Conservation (phyloP, 106 monocot genomes). For the Acanthochlamys bracteata region DNA sequence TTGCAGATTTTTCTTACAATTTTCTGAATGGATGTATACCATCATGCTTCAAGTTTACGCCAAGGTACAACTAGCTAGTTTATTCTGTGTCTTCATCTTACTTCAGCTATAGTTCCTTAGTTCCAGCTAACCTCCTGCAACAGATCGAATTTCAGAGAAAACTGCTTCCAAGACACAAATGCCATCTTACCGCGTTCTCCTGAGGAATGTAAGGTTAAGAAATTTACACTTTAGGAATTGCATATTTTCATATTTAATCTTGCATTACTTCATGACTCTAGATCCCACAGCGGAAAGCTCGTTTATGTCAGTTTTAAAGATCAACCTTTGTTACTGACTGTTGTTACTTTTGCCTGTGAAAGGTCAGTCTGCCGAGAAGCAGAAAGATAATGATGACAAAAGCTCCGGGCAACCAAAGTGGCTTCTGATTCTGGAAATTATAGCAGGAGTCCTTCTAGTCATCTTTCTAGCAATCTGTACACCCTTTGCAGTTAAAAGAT, state of each 20-base stretch:
- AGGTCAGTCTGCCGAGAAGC: conserved; percentile 29
- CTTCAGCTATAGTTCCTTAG: conserved; percentile 11
- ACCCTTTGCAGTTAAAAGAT: conserved; percentile 21
- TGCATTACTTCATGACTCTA: neutral
- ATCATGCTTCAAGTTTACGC: conserved; percentile 44
- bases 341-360: neutral
- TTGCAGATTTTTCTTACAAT: conserved; percentile 83
- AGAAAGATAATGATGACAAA: conserved; percentile 6
- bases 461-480: conserved; percentile 29
- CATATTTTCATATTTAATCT: too few relatives aligned
- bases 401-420: conserved; percentile 47
- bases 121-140: neutral
- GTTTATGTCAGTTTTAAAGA: too few relatives aligned
- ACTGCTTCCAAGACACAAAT: conserved; percentile 51
- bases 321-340: neutral
- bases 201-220: conserved; percentile 72
- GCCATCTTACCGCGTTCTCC: conserved; percentile 32
- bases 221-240: too few relatives aligned
- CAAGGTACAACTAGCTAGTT: conserved; percentile 36
- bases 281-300: too few relatives aligned
- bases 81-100: neutral
- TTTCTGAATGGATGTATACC: conserved; percentile 71
- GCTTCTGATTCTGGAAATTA: conserved; percentile 77
- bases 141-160: conserved; percentile 71
- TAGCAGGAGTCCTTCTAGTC: conserved; percentile 32